A percentile compares a stretch with the other conserved stretches of the same genome.
Conservation (phyloP, 257 asterid genomes). For the Gentiana dahurica region DNA sequence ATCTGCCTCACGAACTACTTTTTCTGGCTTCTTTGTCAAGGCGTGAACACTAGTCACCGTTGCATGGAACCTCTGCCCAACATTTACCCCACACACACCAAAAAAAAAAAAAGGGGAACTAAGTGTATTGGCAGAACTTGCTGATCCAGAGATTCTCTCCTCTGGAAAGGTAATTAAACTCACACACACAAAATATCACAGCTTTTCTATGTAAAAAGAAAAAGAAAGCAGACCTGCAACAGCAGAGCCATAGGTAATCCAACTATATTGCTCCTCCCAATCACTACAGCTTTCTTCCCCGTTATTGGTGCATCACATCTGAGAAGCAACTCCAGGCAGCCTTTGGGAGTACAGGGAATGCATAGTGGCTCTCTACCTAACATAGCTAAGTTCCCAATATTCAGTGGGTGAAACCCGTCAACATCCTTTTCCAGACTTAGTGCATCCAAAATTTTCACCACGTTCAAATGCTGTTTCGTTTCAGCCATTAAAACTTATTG, state of each 20-base stretch:
- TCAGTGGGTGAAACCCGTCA: constrained; percentile 22
- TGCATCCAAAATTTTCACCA: constrained; percentile 14
- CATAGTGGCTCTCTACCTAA: constrained; percentile 18
- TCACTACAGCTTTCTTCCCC: constrained; percentile 22
- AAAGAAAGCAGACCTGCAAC: constrained; percentile 41
- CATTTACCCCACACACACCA: not conserved
- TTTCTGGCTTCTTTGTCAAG: constrained; percentile 51
- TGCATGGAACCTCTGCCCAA: constrained; percentile 79
- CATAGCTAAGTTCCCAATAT: constrained; percentile 21
- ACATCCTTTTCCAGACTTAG: constrained; percentile 20
- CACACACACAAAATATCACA: too few species aligned
- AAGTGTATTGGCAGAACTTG: not conserved
- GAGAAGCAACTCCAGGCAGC: constrained; percentile 21
- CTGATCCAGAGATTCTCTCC: too few species aligned
- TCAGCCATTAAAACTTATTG: too few species aligned
- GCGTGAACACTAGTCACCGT: constrained; percentile 68
- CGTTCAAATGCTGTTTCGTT: constrained; percentile 17
- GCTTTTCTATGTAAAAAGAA: not conserved
- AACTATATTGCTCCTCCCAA: constrained; percentile 75
- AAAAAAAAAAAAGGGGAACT: not conserved
- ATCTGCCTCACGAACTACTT: constrained; percentile 71
- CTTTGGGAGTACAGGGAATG: constrained; percentile 23
- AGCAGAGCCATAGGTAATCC: constrained; percentile 74
- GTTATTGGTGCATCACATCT: constrained; percentile 14
- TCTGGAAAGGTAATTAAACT: too few species aligned